A percentile compares a stretch with the other conserved stretches of the same genome.
Evolutionary conservation across 306 rosid species (phyloP).

Genomic region (Comarum palustre): DNA sequence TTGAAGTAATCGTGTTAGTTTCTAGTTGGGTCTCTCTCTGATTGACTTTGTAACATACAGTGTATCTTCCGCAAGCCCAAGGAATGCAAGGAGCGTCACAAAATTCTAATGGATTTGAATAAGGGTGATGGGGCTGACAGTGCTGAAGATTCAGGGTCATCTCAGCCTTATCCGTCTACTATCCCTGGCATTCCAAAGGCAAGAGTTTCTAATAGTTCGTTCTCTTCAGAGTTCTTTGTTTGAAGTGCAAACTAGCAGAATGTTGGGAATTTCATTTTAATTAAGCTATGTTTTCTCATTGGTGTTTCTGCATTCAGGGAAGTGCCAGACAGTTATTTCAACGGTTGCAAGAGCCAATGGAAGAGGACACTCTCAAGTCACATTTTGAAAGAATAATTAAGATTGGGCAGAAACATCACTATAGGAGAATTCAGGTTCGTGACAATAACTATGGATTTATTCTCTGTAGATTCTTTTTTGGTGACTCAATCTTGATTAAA

Average conservation of each 20-base stretch:
- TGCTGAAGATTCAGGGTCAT: conserved; percentile 98
- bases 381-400: conserved; percentile 90
- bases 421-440: conserved; percentile 76
- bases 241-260: conserved; percentile 2
- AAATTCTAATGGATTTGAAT: conserved; percentile 75
- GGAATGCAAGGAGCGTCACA: conserved; percentile 98
- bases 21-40: conserved; percentile 11
- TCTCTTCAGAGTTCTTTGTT: background rate
- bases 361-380: conserved; percentile 83
- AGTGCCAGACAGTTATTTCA: conserved; percentile 98
- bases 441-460: conserved; percentile 21
- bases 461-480: background rate
- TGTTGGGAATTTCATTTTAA: conserved; percentile 11
- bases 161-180: conserved; percentile 97
- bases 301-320: conserved; percentile 54
- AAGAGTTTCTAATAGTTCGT: conserved; percentile 28
- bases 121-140: conserved; percentile 97
- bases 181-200: conserved; percentile 99
- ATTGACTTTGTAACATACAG: conserved; percentile 42
- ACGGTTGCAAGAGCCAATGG: conserved; percentile 94
- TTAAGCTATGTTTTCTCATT: conserved; percentile 28
- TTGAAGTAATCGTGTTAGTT: conserved; percentile 3
- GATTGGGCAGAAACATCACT: conserved; percentile 84
- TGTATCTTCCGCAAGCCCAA: conserved; percentile 89
- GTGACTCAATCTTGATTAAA: background rate